These are phyloP conservation scores for Suillus occidentalis DNA, from an alignment of 768 basidiomycete species.

Conservation along the genomic window DNA sequence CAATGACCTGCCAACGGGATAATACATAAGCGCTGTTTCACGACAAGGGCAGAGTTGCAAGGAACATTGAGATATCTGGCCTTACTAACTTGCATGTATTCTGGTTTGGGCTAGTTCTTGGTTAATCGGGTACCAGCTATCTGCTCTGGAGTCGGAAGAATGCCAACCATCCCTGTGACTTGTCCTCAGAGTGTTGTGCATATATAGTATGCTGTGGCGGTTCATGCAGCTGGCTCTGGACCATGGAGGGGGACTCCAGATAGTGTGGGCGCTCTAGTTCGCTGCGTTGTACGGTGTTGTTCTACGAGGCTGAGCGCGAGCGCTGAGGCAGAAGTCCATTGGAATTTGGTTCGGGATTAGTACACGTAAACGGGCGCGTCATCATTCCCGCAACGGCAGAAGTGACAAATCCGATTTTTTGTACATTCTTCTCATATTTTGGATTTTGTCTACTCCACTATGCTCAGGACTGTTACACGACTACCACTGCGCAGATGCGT, in stretches of 20 bases:
- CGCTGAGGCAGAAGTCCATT: too few species aligned
- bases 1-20: background rate
- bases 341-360: background rate
- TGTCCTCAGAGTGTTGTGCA: background rate
- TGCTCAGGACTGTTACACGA: slow-evolving; percentile 58
- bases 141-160: background rate
- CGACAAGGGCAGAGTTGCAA: background rate
- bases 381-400: background rate
- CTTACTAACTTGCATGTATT: background rate
- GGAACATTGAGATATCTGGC: background rate
- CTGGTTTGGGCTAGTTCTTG: background rate
- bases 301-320: background rate
- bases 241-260: background rate
- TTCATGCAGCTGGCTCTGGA: background rate
- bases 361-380: background rate
- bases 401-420: slow-evolving; percentile 4
- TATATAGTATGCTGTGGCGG: background rate
- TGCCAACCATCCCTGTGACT: background rate
- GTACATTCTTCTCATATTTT: background rate
- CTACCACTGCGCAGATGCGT: slow-evolving; percentile 52
- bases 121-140: background rate
- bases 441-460: slow-evolving; percentile 19
- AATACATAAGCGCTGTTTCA: background rate
- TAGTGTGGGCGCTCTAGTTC: background rate
- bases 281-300: background rate